A percentile compares a stretch with the other conserved stretches of the same genome.
Conservation (phyloP, 2,329 filamentous ascomycete species). For the Nemania serpens region DNA sequence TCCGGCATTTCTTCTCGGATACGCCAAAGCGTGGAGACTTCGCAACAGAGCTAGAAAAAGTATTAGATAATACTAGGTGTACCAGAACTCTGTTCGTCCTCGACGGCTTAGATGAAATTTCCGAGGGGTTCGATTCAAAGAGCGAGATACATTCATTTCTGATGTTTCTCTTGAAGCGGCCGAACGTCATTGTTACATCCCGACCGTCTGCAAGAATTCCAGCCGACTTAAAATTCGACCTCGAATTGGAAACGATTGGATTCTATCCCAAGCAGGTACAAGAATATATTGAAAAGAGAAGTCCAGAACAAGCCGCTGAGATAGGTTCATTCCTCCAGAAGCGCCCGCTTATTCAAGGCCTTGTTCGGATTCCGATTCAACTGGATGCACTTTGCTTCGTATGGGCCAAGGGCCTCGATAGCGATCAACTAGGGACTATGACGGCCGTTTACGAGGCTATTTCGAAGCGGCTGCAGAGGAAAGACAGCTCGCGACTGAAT, state of each 20-base stretch:
- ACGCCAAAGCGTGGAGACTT: slow-evolving; percentile 31
- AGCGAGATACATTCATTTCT: neutral
- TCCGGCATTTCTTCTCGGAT: slow-evolving; percentile 31
- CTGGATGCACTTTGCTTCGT: neutral
- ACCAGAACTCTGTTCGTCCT: slow-evolving; percentile 43
- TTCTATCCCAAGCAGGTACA: slow-evolving; percentile 45
- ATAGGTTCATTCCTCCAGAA: slow-evolving; percentile 42
- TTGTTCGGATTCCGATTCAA: neutral
- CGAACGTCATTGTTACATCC: slow-evolving; percentile 47
- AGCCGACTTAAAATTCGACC: slow-evolving; percentile 6
- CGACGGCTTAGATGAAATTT: slow-evolving; percentile 51
- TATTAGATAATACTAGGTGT: neutral
- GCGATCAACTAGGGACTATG: slow-evolving; percentile 39
- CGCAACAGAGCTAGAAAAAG: neutral
- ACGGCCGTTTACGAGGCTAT: slow-evolving; percentile 44
- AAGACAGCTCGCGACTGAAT: slow-evolving; percentile 41
- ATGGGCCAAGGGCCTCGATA: neutral
- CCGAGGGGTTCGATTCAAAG: neutral
- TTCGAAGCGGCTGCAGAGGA: slow-evolving; percentile 43
- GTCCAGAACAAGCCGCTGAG: slow-evolving; percentile 12
- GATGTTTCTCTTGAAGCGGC: slow-evolving; percentile 27
- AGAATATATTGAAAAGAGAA: slow-evolving; percentile 33
- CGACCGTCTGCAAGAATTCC: slow-evolving; percentile 38
- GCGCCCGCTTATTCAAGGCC: slow-evolving; percentile 40
- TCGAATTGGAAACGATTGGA: slow-evolving; percentile 48